Evolutionary conservation across 2,329 filamentous ascomycete genomes (phyloP).

Genomic region (Diaporthe eres): DNA sequence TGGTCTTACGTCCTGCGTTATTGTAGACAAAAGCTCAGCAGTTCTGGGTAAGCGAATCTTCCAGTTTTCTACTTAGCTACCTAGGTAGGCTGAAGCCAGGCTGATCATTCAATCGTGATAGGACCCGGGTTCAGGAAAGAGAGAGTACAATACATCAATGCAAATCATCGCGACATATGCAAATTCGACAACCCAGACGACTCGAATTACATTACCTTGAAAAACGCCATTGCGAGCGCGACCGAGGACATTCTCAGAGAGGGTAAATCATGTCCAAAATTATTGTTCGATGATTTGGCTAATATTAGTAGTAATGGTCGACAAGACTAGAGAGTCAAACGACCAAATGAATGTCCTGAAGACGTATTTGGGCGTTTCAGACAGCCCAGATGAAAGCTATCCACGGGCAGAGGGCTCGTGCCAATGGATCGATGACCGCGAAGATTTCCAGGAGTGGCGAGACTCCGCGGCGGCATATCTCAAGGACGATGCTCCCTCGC

Average conservation of each 20-base stretch:
- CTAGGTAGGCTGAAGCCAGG: too few species aligned
- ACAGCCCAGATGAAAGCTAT: conserved; percentile 48
- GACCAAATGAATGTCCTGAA: conserved; percentile 41
- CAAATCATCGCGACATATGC: conserved; percentile 51
- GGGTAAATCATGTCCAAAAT: conserved; percentile 31
- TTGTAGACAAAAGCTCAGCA: conserved; percentile 53
- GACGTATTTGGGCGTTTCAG: conserved; percentile 42
- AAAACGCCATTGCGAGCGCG: conserved; percentile 45
- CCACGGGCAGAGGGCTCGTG: conserved; percentile 48
- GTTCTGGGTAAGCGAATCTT: conserved; percentile 46
- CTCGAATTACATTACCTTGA: conserved; percentile 47
- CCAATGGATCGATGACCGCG: conserved; percentile 49
- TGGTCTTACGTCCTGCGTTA: conserved; percentile 44
- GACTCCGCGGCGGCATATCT: conserved; percentile 36
- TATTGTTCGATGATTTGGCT: too few species aligned
- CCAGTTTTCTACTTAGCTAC: background rate
- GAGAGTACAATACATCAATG: conserved; percentile 46
- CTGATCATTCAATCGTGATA: conserved; percentile 4
- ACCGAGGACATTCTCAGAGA: conserved; percentile 43
- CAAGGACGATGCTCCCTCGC: background rate
- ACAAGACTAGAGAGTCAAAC: conserved; percentile 35
- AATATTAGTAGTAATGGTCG: conserved; percentile 33
- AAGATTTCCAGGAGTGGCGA: conserved; percentile 48
- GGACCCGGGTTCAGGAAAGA: conserved; percentile 46
- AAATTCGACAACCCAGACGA: conserved; percentile 49